These are phyloP conservation scores for Eimeria sp. DNA, from an alignment of 169 alveolate species.

Conservation along the genomic window DNA sequence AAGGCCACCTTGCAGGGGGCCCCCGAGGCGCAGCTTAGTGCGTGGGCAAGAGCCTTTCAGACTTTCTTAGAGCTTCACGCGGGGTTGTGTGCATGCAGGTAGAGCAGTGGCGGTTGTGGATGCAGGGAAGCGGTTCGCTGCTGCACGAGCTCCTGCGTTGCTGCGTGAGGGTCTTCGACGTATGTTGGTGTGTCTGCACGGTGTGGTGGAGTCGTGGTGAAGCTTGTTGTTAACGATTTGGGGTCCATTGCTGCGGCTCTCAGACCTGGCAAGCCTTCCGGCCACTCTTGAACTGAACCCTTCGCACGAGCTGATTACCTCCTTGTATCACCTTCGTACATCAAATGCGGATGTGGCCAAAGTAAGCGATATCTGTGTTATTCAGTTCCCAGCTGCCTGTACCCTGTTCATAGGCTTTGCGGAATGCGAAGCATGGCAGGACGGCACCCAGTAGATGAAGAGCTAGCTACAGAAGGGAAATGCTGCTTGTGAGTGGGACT, in stretches of 20 bases:
- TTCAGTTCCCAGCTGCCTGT: too few relatives aligned
- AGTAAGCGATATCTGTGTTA: conserved; percentile 57
- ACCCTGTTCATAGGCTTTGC: too few relatives aligned
- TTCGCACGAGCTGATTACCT: conserved; percentile 86
- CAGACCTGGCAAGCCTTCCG: conserved; percentile 87
- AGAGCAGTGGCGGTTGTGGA: background rate
- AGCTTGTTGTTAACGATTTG: background rate
- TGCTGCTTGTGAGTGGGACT: background rate
- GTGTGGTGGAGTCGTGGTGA: background rate
- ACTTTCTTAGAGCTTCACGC: background rate
- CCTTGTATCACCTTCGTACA: conserved; percentile 87
- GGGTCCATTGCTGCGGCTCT: background rate
- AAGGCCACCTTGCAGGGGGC: conserved; percentile 84
- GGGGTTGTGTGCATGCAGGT: background rate
- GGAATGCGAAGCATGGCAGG: background rate
- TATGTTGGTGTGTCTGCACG: background rate
- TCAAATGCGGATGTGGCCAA: conserved; percentile 89
- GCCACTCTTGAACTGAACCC: conserved; percentile 93
- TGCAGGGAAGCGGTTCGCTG: background rate
- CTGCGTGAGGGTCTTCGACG: background rate
- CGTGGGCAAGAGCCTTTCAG: background rate
- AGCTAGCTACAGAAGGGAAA: background rate
- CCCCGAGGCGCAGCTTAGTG: conserved; percentile 84
- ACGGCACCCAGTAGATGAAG: background rate
- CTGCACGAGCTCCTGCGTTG: background rate